Conservation (phyloP, 1,139 yeast genomes). For the Diutina ranongensis region DNA sequence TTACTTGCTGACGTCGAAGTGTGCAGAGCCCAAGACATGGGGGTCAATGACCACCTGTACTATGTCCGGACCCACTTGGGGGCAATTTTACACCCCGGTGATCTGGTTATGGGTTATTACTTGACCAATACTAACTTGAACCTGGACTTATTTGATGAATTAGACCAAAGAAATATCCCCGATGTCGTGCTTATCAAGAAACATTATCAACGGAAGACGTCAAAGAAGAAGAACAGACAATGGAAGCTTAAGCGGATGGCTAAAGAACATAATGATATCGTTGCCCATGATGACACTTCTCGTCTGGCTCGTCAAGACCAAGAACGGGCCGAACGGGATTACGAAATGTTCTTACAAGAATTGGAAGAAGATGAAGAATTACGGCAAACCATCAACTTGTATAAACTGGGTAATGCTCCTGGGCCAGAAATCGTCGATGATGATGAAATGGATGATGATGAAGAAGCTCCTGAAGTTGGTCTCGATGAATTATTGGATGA, state of each 20-base stretch:
- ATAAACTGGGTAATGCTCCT: conserved; percentile 38
- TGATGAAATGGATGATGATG: conserved; percentile 36
- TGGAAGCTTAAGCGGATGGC: conserved; percentile 99
- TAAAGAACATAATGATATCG: conserved; percentile 79
- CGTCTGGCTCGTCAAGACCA: conserved; percentile 80
- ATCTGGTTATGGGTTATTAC: conserved; percentile 84
- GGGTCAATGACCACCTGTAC: conserved; percentile 69
- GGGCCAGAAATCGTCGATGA: conserved; percentile 31
- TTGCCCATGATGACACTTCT: conserved; percentile 56
- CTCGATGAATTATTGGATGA: conserved; percentile 84
- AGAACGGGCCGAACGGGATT: conserved; percentile 90
- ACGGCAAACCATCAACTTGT: conserved; percentile 81
- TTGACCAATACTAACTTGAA: conserved; percentile 78
- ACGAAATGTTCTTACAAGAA: conserved; percentile 91
- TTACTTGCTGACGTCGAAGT: conserved; percentile 87
- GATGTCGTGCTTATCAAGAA: conserved; percentile 92
- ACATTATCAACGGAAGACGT: conserved; percentile 69
- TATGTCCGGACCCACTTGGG: conserved; percentile 87
- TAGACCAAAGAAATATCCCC: conserved; percentile 56
- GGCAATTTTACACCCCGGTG: conserved; percentile 91
- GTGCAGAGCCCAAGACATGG: conserved; percentile 78
- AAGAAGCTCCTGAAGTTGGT: conserved; percentile 65
- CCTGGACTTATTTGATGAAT: conserved; percentile 69
- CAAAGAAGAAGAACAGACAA: conserved; percentile 67
- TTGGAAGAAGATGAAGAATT: conserved; percentile 94